Evolutionary conservation across 2,329 filamentous ascomycete species (phyloP).

Genomic region (Pyricularia sp.): DNA sequence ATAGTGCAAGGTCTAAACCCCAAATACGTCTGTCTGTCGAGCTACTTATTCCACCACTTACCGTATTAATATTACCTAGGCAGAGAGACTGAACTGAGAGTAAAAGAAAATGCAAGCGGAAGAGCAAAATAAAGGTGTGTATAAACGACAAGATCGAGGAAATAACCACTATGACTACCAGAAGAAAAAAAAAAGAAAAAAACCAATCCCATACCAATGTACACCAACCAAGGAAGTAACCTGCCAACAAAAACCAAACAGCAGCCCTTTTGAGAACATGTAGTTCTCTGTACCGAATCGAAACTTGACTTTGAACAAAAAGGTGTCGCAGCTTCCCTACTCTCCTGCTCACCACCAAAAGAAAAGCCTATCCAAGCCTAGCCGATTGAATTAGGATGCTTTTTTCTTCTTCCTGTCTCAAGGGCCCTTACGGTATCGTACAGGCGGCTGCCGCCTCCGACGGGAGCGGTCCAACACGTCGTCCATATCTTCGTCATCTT

Average conservation of each 20-base stretch:
- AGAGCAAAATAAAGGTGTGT: not conserved
- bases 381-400: not conserved
- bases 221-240: not conserved
- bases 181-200: too few species aligned
- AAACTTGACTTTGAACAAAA: not conserved
- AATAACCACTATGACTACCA: not conserved
- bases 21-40: not conserved
- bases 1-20: not conserved
- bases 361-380: not conserved
- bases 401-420: not conserved
- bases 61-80: not conserved
- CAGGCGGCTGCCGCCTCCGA: not conserved
- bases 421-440: not conserved
- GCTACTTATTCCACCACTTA: not conserved
- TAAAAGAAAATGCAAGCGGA: not conserved
- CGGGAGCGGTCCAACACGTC: slow-evolving; percentile 1
- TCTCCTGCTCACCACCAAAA: not conserved
- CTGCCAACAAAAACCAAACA: not conserved
- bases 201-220: not conserved
- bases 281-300: not conserved
- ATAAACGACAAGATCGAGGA: not conserved
- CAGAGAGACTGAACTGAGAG: not conserved
- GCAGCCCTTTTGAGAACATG: not conserved
- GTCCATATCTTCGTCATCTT: slow-evolving; percentile 2
- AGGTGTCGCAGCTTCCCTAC: not conserved